A percentile compares a stretch with the other conserved stretches of the same genome.
Conservation (phyloP, 192 early-diverging fungal species). For the Physocladia obscura region DNA sequence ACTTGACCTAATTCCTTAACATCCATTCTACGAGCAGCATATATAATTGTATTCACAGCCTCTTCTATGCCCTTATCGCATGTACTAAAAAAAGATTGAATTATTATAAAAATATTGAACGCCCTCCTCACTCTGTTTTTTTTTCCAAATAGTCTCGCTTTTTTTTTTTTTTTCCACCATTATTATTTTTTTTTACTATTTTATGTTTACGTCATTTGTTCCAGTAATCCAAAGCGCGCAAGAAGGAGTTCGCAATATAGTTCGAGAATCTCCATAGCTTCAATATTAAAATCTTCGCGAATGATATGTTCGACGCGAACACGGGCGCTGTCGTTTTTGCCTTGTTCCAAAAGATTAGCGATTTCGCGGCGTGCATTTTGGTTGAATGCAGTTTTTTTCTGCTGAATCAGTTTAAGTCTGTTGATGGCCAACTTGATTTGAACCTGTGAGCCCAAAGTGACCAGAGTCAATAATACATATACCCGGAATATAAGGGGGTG, state of each 20-base stretch:
- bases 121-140: too few species aligned
- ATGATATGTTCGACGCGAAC: constrained; percentile 91
- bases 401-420: constrained; percentile 83
- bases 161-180: too few species aligned
- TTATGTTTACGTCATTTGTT: constrained; percentile 70
- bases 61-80: constrained; percentile 82
- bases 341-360: constrained; percentile 71
- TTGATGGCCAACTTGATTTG: constrained; percentile 86
- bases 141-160: too few species aligned
- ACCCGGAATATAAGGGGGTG: neutral
- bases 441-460: constrained; percentile 50
- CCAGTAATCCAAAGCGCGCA: constrained; percentile 84
- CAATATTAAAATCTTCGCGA: constrained; percentile 87
- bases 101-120: too few species aligned
- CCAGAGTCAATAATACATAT: neutral
- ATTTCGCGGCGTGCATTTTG: constrained; percentile 80
- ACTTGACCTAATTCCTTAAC: constrained; percentile 72
- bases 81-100: constrained; percentile 47
- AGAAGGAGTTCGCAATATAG: constrained; percentile 85
- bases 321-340: constrained; percentile 83
- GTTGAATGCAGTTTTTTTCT: constrained; percentile 78
- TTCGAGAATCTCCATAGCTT: constrained; percentile 92
- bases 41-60: constrained; percentile 87
- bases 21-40: constrained; percentile 83
- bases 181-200: too few species aligned